A percentile compares a stretch with the other conserved stretches of the same genome.
phyloP scores from a whole-genome alignment of 2,329 filamentous ascomycete genomes.

The Truncatella angustata region DNA sequence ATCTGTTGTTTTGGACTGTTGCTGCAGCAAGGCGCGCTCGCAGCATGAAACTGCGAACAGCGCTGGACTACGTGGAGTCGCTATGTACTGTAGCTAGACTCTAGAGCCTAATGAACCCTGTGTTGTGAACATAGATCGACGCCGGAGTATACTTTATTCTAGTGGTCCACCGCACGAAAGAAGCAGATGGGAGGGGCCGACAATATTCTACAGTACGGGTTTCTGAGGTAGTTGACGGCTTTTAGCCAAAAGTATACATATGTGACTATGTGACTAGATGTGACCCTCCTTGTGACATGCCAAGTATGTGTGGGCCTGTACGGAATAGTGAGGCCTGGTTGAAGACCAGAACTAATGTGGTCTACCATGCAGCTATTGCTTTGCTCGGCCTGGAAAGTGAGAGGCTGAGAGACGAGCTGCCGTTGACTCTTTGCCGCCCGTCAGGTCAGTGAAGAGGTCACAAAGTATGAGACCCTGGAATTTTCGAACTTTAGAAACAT shows the following conservation, averaged over 20 bases:
- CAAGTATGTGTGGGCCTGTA: background rate
- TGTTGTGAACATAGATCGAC: too few relatives aligned
- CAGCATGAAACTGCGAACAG: slow-evolving; percentile 2
- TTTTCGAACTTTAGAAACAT: background rate
- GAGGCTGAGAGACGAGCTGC: background rate
- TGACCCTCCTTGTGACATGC: slow-evolving; percentile 1
- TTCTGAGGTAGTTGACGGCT: background rate
- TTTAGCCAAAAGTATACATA: slow-evolving; percentile 2
- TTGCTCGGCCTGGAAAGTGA: background rate
- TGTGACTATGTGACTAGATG: background rate
- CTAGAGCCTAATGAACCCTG: too few relatives aligned
- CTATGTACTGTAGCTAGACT: too few relatives aligned
- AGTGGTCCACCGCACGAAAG: too few relatives aligned
- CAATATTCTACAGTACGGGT: background rate
- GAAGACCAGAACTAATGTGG: background rate
- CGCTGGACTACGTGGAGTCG: background rate
- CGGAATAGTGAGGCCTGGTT: background rate
- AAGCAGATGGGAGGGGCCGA: background rate
- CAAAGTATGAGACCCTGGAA: background rate
- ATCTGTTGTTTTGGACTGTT: background rate
- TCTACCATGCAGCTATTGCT: too few relatives aligned
- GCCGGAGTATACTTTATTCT: too few relatives aligned
- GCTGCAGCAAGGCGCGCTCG: slow-evolving; percentile 6
- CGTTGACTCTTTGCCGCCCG: background rate
- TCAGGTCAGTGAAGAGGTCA: background rate